A percentile compares a stretch with the other conserved stretches of the same genome.
These are phyloP conservation scores for Exserohilum rostratum DNA, from an alignment of 2,329 filamentous ascomycete genomes.

Conservation along the genomic window DNA sequence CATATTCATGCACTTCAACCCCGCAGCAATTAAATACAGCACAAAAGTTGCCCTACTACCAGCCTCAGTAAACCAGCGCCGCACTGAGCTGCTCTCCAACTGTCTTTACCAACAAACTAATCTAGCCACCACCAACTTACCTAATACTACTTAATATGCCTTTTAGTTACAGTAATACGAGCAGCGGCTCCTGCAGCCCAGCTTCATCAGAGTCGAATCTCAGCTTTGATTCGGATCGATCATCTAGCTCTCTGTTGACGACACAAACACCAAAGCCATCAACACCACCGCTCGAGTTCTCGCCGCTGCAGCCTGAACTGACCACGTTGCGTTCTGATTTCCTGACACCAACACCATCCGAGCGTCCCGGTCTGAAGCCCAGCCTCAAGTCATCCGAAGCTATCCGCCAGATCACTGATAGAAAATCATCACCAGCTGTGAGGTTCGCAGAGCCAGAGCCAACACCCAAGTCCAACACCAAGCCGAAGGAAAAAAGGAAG, in stretches of 20 bases:
- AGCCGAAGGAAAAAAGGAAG: conserved; percentile 4
- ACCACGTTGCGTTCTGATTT: neutral
- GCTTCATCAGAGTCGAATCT: conserved; percentile 23
- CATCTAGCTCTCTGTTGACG: conserved; percentile 18
- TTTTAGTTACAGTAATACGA: conserved; percentile 16
- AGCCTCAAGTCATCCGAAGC: conserved; percentile 28
- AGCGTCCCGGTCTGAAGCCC: conserved; percentile 30
- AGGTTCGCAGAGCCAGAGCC: conserved; percentile 32
- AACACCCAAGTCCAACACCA: conserved; percentile 10
- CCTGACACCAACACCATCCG: conserved; percentile 3
- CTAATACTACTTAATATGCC: conserved; percentile 11
- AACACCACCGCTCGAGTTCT: neutral
- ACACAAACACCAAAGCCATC: neutral
- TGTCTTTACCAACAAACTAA: neutral
- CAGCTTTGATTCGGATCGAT: conserved; percentile 25
- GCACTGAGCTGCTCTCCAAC: conserved; percentile 6
- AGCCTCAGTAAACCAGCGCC: conserved; percentile 8
- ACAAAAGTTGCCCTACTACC: conserved; percentile 20
- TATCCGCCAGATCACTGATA: conserved; percentile 12
- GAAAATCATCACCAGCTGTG: conserved; percentile 30
- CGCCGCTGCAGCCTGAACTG: neutral
- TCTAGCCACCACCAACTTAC: neutral
- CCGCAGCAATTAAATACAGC: conserved; percentile 21
- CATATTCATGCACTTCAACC: conserved; percentile 22
- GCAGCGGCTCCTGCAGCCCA: conserved; percentile 26